A percentile compares a stretch with the other conserved stretches of the same genome.
These are phyloP conservation scores for Boletus reticulatus DNA, from an alignment of 768 basidiomycete genomes.

Conservation along the genomic window DNA sequence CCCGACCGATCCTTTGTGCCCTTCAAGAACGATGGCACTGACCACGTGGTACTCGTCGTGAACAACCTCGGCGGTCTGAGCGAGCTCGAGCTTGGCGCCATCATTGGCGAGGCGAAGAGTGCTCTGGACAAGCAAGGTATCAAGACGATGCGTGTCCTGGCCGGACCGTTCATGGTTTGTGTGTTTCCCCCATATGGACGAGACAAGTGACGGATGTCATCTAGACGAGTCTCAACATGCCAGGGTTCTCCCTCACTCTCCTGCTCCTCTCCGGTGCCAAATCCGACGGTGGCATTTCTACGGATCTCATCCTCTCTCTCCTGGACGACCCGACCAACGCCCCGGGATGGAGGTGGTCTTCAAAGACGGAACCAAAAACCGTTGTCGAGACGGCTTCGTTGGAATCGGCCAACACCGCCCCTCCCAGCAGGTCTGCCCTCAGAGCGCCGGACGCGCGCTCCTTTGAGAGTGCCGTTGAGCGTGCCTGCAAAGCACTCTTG, in stretches of 20 bases:
- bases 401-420: slow-evolving; percentile 8
- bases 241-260: slow-evolving; percentile 84
- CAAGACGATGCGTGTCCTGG: slow-evolving; percentile 58
- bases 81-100: slow-evolving; percentile 73
- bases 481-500: slow-evolving; percentile 66
- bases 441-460: slow-evolving; percentile 41
- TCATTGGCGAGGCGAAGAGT: slow-evolving; percentile 59
- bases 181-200: neutral
- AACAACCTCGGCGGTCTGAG: slow-evolving; percentile 89
- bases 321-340: slow-evolving; percentile 66
- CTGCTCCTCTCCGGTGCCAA: slow-evolving; percentile 62
- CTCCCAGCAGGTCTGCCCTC: slow-evolving; percentile 19
- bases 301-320: slow-evolving; percentile 54
- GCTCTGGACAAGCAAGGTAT: slow-evolving; percentile 57
- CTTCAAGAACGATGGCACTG: slow-evolving; percentile 58
- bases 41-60: slow-evolving; percentile 74
- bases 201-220: neutral
- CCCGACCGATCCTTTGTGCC: slow-evolving; percentile 75
- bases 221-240: slow-evolving; percentile 90
- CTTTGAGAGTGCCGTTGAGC: slow-evolving; percentile 55
- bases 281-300: slow-evolving; percentile 37
- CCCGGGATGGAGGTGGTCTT: slow-evolving; percentile 87
- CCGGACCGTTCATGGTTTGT: slow-evolving; percentile 85
- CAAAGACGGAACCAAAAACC: slow-evolving; percentile 40
- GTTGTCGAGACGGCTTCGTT: slow-evolving; percentile 12